Evolutionary conservation across 179 eudicot genomes (phyloP), one percentile per base, ranked within the genome.

Genomic region (Camellia oleifera): DNA sequence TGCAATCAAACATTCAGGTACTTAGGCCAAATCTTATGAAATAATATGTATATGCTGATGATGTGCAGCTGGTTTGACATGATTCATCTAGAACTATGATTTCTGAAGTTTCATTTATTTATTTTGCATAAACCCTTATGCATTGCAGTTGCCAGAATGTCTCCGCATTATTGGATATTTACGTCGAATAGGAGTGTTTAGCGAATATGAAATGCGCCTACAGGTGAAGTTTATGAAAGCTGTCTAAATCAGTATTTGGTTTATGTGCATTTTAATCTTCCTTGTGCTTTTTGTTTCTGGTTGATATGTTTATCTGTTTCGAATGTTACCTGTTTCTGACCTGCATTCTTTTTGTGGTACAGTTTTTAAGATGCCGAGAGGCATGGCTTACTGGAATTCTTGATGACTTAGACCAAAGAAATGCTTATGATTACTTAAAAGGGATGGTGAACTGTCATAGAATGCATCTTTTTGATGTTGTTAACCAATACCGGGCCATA

Each of bases 291-390:
- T 18, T 18, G 4, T 50, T 72, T 12, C 44, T 57, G 63, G 52
- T 66, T 15, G 23, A 26, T 17, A 40, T 66, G 72, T n/a, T 70
- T 61, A 17, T 9, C 12, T 53, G 0, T 75, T 63, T 23, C 68
- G 61, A n/a, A 15, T 42, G 44, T 5, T 58, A 23, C 70, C 52
- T 76, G 52, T 50, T 78, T 78, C 45, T 81, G 69, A 80, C 72
- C 68, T 23, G 52, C 54, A 63, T 75, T 63, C n/a, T 74, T 61
- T 79, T 70, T 68, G 67, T 78, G 44, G n/a, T 69, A 72, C 92
- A 97, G 99, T 97, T 97, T 83, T 76, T 97, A 81, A 89, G 98
- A 86, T 97, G 98, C 85, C 90, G 99, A 88, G 92, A 97, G 83
- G 92, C 98, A 82, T 97, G 98, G 99, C 88, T 97, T 74, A 86